Conservation (phyloP, 441 rosid species). For the Bocquillonia castaneifolia region DNA sequence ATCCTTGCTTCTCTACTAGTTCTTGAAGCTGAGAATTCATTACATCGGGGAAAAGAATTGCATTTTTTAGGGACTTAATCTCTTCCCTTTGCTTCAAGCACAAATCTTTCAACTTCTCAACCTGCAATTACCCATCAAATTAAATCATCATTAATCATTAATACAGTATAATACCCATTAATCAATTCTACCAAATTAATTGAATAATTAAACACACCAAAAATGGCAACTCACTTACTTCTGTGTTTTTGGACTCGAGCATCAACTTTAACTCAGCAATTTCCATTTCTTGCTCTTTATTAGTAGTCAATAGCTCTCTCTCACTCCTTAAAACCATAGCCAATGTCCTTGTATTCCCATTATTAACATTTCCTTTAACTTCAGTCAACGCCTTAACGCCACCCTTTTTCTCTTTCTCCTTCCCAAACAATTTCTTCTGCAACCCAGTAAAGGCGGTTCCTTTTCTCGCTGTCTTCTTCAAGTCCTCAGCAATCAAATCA, state of each 20-base stretch:
- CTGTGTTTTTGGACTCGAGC: slow-evolving; percentile 61
- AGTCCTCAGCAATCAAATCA: slow-evolving; percentile 58
- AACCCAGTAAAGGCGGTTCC: slow-evolving; percentile 41
- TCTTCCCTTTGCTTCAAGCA: slow-evolving; percentile 88
- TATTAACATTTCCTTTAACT: slow-evolving; percentile 40
- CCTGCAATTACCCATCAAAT: slow-evolving; percentile 41
- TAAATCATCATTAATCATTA: neutral
- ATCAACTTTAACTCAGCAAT: slow-evolving; percentile 46
- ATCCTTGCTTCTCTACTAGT: slow-evolving; percentile 50
- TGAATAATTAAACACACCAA: neutral
- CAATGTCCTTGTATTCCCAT: slow-evolving; percentile 62
- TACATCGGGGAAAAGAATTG: slow-evolving; percentile 67
- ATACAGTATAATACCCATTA: too few relatives aligned
- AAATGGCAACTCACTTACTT: slow-evolving; percentile 32
- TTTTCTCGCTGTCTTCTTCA: slow-evolving; percentile 56
- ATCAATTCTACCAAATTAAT: neutral
- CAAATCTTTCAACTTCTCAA: slow-evolving; percentile 80
- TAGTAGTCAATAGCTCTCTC: slow-evolving; percentile 73
- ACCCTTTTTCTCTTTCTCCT: slow-evolving; percentile 43
- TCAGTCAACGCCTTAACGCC: slow-evolving; percentile 60
- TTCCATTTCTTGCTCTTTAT: slow-evolving; percentile 64
- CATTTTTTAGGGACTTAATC: slow-evolving; percentile 65
- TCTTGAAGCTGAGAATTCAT: slow-evolving; percentile 53
- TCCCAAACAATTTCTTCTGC: slow-evolving; percentile 80
- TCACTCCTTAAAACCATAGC: slow-evolving; percentile 92